Evolutionary conservation across 225 moss, liverwort and hornwort species (phyloP).

Genomic region (Sphagnum contortum): DNA sequence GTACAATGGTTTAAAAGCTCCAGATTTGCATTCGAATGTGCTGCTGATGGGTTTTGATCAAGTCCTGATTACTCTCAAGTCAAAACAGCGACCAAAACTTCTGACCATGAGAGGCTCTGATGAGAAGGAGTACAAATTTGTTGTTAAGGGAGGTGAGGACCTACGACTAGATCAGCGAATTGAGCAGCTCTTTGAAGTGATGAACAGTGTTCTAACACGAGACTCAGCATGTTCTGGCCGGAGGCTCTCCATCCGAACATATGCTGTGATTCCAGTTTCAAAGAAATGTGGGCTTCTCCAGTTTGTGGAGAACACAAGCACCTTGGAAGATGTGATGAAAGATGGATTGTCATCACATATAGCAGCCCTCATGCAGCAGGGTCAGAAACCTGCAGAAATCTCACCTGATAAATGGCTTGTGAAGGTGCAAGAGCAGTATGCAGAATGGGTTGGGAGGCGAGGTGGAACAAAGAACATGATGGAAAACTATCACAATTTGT

Average conservation of each 20-base stretch:
- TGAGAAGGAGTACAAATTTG: constrained; percentile 83
- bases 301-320: constrained; percentile 81
- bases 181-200: constrained; percentile 91
- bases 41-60: constrained; percentile 80
- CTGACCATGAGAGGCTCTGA: constrained; percentile 92
- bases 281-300: constrained; percentile 84
- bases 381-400: constrained; percentile 21
- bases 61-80: constrained; percentile 54
- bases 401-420: constrained; percentile 31
- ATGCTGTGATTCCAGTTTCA: constrained; percentile 73
- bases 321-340: constrained; percentile 69
- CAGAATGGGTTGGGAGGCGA: constrained; percentile 54
- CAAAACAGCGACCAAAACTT: constrained; percentile 86
- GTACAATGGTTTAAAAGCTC: constrained; percentile 46
- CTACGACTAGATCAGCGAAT: constrained; percentile 84
- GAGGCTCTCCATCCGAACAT: constrained; percentile 58
- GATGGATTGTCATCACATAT: constrained; percentile 65
- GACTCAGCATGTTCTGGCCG: constrained; percentile 61
- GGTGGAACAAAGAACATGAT: constrained; percentile 31
- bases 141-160: constrained; percentile 96
- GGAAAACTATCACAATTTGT: constrained; percentile 61
- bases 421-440: constrained; percentile 36
- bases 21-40: constrained; percentile 33
- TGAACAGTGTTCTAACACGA: constrained; percentile 71
- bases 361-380: constrained; percentile 25